Base-by-base conservation (phyloP, 148 eudicot genomes). In the Fagopyrum esculentum region DNA sequence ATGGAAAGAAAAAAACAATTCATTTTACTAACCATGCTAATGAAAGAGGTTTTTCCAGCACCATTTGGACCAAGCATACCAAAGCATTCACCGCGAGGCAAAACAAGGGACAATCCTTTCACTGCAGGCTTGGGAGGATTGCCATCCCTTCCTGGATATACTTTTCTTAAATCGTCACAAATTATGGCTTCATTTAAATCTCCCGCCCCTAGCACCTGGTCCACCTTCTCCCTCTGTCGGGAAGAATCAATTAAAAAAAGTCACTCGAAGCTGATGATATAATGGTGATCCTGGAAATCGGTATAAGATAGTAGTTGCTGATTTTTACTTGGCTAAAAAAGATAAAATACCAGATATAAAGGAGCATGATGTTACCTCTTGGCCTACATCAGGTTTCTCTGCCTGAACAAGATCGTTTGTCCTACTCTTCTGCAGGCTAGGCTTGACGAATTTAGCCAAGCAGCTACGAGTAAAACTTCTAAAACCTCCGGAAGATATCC, bases 61-160 rank as follows among this genome's bases (percentile, higher is more conserved):
- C 98, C 98, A 79, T 93, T 93, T 6, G 98, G 97, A 57, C 98
- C 98, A 78, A 93, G 98, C 97, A 93, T 93, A 63, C 98, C 98
- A 82, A 93, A 93, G 89, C 98, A 93, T 83, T 93, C 98, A 70
- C 96, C 97, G 71, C 81, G 89, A 51, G 91, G 82, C 80, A 91
- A 86, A 78, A 91, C 94, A 80, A 93, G 98, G 35, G 98, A 93
- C 75, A 93, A 50, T 29, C 89, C 97, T 82, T 89, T 86, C 55
- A 93, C 98, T 15, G 97, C 98, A 76, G 82, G 82, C 84, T 89
- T 93, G 40, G 85, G 86, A 55, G 98, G 97, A 85, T 93, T 93
- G 66, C 97, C 98, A 73, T 93, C 98, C 77, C 88, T 91, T 71
- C 87, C 89, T 45, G 97, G 91, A 77, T 91, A 93, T 54, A 89